Evolutionary conservation across 2,329 filamentous ascomycete genomes (phyloP), one percentile per base, ranked within the genome.

Genomic region (Botrytis paeoniae): DNA sequence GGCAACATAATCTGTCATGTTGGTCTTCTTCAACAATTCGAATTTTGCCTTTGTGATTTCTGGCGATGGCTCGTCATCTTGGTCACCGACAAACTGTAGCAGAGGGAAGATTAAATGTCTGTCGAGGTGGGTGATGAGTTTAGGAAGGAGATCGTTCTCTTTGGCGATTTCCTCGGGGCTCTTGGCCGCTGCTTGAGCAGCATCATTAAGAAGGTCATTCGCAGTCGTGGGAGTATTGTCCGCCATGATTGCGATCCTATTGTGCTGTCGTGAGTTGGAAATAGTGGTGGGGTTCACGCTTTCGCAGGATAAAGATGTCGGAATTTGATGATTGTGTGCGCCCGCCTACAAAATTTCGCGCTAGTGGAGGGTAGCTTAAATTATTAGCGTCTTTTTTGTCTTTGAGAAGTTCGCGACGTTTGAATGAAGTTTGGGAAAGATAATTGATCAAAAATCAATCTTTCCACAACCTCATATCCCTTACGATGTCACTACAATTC

Each of bases 1-100:
- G 81, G 95, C 95, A 71, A 98, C 93, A 83, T 97, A 99, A 84
- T 99, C 96, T 80, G 92, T 96, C 96, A 99, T 99, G 87, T 98
- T 98, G 81, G 96, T 98, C 83, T 94, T 91, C 86, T 97, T 95
- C 78, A 99, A 90, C 74, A 99, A 90, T 85, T 95, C 92, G 83
- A 95, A 97, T 84, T 97, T 97, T 79, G 94, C 91, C 82, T 92
- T 89, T 76, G 92, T 91, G 79, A 97, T 91, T 82, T 95, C 91
- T 80, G 86, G 86, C 72, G 88, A 84, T 83, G 87, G 89, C 80
- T 94, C 92, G 82, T 94, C 91, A 77, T 97, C 92, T 83, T 93
- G 91, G 81, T 92, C 91, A 80, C 91, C 91, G 80, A 92, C 88
- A 84, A 97, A 98, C 85, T 98, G 95, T 82, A 99, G 91, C 76